Evolutionary conservation across 768 basidiomycete species (phyloP), one percentile per base, ranked within the genome.

Genomic region (Cantharellus anzutake): DNA sequence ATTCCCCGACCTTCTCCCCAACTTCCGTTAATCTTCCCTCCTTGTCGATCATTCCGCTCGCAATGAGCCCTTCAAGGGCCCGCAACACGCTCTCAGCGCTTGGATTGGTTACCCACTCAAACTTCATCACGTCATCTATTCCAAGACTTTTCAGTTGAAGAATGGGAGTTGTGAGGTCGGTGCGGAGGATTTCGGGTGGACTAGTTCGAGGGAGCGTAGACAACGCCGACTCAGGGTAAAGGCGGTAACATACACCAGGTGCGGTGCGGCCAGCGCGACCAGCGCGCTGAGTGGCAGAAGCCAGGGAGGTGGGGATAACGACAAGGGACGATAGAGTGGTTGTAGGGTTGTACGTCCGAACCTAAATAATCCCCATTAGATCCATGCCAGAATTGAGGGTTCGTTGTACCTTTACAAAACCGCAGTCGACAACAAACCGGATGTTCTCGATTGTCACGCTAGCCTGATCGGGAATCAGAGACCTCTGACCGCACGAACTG

Each of bases 401-500:
- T 4, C 3, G 41, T 14, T 57, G 11, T n/a, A 89, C 91, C 79
- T 99, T 99, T 63, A 96, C 93, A 66, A 91, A 91, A 14, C 96
- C 96, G 61, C 82, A 83, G 66, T 99, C 96, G 2, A 98, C 77
- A 11, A 99, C 93, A 66, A 83, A 98, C 64, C 84, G 85, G 62
- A 98, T 83, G 2, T 93, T 92, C 48, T 97, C 90, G 60, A 99
- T 97, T 0, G 96, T 99, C 34, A 99, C 86, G 67, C 88, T 92
- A 14, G 96, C 93, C 87, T 89, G 60, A 39, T n/a, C 29, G 4
- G 14, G 40, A 34, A 4, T 60, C 5, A 29, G 40, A 38, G 59
- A 2, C 34, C 34, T 16, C n/a, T 39, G 16, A 35, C 40, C 20
- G n/a, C 44, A 60, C 39, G 39, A n/a, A 48, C 44, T 35, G 57